Percentiles rank a stretch among this genome's conserved stretches.
These are phyloP conservation scores for Eimeria acervulina DNA, from an alignment of 169 alveolate species.

Conservation along the genomic window DNA sequence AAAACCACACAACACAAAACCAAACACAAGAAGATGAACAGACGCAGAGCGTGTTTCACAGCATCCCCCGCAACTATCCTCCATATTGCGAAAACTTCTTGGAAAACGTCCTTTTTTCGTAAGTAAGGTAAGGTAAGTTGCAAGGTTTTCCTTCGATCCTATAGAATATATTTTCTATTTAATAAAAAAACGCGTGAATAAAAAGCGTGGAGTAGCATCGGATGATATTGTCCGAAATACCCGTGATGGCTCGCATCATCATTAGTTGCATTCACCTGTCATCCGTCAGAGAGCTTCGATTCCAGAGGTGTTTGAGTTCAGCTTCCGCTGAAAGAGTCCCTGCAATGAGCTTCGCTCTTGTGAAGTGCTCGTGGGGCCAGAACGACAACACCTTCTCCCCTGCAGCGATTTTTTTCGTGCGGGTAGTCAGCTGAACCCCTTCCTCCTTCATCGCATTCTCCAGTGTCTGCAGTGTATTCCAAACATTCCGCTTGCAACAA, in stretches of 20 bases:
- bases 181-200: too few species aligned
- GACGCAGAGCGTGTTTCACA: neutral
- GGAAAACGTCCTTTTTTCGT: too few species aligned
- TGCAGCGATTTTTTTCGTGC: slow-evolving; percentile 39
- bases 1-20: neutral
- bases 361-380: slow-evolving; percentile 65
- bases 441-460: slow-evolving; percentile 18
- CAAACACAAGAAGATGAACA: neutral
- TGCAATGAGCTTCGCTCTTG: slow-evolving; percentile 53
- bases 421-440: neutral
- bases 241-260: too few species aligned
- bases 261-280: neutral
- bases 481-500: neutral
- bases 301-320: slow-evolving; percentile 58
- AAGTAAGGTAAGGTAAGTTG: too few species aligned
- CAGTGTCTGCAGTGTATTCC: neutral
- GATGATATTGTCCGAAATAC: too few species aligned
- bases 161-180: too few species aligned
- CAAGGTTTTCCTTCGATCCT: too few species aligned
- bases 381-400: slow-evolving; percentile 44
- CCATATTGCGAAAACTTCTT: neutral
- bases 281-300: slow-evolving; percentile 29
- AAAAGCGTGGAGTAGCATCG: too few species aligned
- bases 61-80: neutral
- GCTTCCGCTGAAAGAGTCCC: slow-evolving; percentile 36